Base-by-base conservation (phyloP, 192 early-diverging fungal species). In the Coemansia reversa region DNA sequence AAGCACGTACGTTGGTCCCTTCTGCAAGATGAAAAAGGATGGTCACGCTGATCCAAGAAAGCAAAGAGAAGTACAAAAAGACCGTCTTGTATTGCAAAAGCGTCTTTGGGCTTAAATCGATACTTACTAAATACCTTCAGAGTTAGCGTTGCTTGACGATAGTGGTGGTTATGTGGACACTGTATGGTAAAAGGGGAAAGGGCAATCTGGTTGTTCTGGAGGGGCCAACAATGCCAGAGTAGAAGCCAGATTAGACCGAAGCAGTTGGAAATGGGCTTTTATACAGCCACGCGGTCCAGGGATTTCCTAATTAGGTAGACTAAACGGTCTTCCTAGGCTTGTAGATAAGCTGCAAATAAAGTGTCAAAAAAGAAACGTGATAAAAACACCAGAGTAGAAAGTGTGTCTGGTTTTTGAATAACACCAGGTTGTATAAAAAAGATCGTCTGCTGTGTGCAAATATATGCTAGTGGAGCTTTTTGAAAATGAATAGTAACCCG, bases 341-440 rank as follows among this genome's bases (percentile, higher is more conserved):
- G 14, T 45, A 45, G 39, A 45, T 45, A 45, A 45, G 14, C 39
- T 16, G 16, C 12, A 45, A 45, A 45, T 16, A 45, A 45, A 14
- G 39, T 45, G 39, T 45, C 39, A 11, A 45, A 45, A 45, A 45
- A 48, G 30, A 51, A 30, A 22, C 27, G 27, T 27, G 27, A 18
- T 9, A 52, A 28, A 48, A 48, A 52, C 27, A 28, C 33, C 6
- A 63, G 24, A 53, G 53, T 27, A 18, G 51, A 47, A 39, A 42
- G 50, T 18, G 47, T 29, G 30, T 27, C 47, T 45, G 60, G 48
- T n/a, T 24, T 51, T 5, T 62, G 24, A 62, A 62, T 62, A 49
- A 33, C 20, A 27, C 12, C 23, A 24, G 29, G 30, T 28, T 23
- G 47, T 47, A 22, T 45, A 45, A 45, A 16, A 45, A 45, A 16